These are phyloP conservation scores for Sordaria brevicollis DNA, from an alignment of 495 filamentous ascomycete species.

Conservation along the genomic window DNA sequence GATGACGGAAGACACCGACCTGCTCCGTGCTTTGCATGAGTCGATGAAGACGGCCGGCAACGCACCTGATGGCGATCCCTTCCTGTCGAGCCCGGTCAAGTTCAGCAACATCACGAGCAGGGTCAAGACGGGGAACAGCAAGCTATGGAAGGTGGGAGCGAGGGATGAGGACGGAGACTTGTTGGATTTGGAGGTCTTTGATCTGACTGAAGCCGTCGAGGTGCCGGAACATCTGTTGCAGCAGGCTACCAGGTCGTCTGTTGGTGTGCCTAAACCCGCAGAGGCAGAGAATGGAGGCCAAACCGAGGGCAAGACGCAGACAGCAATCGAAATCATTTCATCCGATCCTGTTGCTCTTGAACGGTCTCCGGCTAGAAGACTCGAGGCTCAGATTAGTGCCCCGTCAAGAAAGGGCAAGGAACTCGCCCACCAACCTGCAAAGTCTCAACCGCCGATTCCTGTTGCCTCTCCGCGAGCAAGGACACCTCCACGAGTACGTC, in stretches of 20 bases:
- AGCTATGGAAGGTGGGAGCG: conserved; percentile 59
- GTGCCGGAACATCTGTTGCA: background rate
- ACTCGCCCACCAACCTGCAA: background rate
- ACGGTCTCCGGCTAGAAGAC: background rate
- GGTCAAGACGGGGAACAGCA: conserved; percentile 4
- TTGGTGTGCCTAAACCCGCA: background rate
- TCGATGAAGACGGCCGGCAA: conserved; percentile 54
- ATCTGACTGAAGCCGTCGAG: conserved; percentile 37
- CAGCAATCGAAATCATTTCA: background rate
- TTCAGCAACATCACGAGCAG: conserved; percentile 17
- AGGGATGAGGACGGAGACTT: conserved; percentile 53
- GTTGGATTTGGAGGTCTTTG: conserved; percentile 45
- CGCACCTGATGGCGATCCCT: conserved; percentile 25
- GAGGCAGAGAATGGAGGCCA: background rate
- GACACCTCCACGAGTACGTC: background rate
- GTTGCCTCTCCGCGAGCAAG: background rate
- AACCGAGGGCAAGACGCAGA: background rate
- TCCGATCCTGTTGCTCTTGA: background rate
- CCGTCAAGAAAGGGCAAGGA: background rate
- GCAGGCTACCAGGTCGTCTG: background rate
- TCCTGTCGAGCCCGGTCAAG: conserved; percentile 19
- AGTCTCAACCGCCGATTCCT: background rate
- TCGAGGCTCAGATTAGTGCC: background rate
- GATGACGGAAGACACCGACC: conserved; percentile 58
- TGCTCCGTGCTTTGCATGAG: conserved; percentile 56